phyloP scores from a whole-genome alignment of 306 rosid genomes.

The Cicer pinnatifidum region DNA sequence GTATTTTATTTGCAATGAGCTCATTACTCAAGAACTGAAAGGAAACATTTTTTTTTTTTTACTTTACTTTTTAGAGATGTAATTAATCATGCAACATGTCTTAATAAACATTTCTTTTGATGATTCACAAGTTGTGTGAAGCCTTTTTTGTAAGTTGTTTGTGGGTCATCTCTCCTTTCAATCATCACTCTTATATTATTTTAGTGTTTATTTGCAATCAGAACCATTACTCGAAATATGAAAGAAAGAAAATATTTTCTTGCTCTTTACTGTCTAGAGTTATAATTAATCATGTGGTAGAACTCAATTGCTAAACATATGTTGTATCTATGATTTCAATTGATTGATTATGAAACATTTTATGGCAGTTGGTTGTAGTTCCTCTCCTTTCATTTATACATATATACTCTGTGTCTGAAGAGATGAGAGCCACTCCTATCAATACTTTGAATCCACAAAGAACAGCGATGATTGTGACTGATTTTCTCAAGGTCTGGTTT shows the following conservation, averaged over 20 bases:
- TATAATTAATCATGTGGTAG: constrained; percentile 29
- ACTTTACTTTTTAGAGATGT: constrained; percentile 31
- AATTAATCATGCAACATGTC: constrained; percentile 20
- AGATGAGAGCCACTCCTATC: constrained; percentile 88
- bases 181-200: constrained; percentile 10
- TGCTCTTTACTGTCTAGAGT: constrained; percentile 19
- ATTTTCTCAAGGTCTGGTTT: constrained; percentile 71
- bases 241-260: constrained; percentile 16
- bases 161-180: constrained; percentile 67
- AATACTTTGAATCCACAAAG: constrained; percentile 92
- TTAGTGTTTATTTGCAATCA: constrained; percentile 1
- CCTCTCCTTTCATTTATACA: constrained; percentile 83
- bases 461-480: constrained; percentile 86
- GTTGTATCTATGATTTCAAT: constrained; percentile 41
- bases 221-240: constrained; percentile 1
- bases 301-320: constrained; percentile 13
- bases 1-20: neutral
- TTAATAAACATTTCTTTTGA: constrained; percentile 2
- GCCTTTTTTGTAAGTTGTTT: constrained; percentile 55
- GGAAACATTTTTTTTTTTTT: neutral
- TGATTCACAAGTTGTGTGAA: constrained; percentile 42
- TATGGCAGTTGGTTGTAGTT: constrained; percentile 66
- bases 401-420: constrained; percentile 73
- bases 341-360: constrained; percentile 45
- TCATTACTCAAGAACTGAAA: constrained; percentile 3